Conservation (phyloP, 192 early-diverging fungal genomes). For the Allomyces arbusculus region DNA sequence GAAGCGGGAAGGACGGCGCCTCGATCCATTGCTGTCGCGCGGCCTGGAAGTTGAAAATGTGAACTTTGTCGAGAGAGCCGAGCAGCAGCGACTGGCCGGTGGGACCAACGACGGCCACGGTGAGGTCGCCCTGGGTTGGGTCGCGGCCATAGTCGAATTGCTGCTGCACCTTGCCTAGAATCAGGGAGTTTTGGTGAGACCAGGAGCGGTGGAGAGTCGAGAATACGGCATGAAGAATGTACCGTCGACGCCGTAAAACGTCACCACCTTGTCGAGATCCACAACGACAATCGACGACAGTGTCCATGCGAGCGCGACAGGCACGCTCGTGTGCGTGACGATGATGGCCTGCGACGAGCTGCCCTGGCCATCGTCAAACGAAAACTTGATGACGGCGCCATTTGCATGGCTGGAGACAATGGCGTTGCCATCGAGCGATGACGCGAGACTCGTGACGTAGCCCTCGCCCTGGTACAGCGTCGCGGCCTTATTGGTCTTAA, state of each 20-base stretch:
- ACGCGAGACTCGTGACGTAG: conserved; percentile 28
- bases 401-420: conserved; percentile 38
- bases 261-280: conserved; percentile 26
- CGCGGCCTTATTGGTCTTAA: conserved; percentile 46
- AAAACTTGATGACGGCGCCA: conserved; percentile 37
- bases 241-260: conserved; percentile 30
- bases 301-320: neutral
- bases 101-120: conserved; percentile 24
- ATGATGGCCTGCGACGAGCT: neutral
- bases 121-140: conserved; percentile 33
- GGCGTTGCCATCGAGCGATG: conserved; percentile 31
- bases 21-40: conserved; percentile 29
- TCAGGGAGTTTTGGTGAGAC: neutral
- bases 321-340: neutral
- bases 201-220: neutral
- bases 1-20: conserved; percentile 28
- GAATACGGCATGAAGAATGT: neutral
- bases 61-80: conserved; percentile 19
- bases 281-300: conserved; percentile 16
- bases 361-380: conserved; percentile 34
- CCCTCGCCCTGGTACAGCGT: conserved; percentile 40
- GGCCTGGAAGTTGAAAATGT: conserved; percentile 29
- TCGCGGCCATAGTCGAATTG: conserved; percentile 37
- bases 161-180: conserved; percentile 19
- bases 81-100: conserved; percentile 34